A percentile compares a stretch with the other conserved stretches of the same genome.
phyloP scores from a whole-genome alignment of 2,329 filamentous ascomycete species.

The Aureobasidium sp. region DNA sequence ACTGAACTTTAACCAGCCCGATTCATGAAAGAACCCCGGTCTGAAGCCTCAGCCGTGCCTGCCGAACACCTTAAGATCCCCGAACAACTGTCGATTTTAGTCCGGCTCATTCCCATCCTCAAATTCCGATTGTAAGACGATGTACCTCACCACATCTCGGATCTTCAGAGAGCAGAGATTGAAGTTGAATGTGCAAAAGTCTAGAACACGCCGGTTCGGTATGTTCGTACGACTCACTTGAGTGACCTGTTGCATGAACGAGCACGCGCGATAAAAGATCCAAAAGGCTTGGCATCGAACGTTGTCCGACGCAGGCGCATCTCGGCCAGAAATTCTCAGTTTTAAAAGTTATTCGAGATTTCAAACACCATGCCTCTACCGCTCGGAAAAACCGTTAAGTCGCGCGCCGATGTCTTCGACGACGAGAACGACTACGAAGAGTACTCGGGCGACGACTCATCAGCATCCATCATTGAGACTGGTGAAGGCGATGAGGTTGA shows the following conservation, averaged over 20 bases:
- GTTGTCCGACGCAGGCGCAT: neutral
- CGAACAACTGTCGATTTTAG: neutral
- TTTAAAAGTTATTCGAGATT: neutral
- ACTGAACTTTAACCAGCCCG: neutral
- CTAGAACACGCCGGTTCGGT: neutral
- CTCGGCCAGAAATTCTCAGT: conserved; percentile 6
- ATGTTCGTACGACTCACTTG: neutral
- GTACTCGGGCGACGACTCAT: conserved; percentile 32
- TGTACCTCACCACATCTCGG: no score
- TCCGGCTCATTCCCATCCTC: neutral
- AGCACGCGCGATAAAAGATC: neutral
- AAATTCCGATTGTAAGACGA: neutral
- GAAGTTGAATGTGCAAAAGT: no score
- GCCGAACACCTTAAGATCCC: neutral
- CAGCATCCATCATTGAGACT: conserved; percentile 35
- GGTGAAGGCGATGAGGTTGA: conserved; percentile 24
- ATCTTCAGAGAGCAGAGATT: no score
- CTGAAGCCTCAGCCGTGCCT: neutral
- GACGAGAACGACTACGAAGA: conserved; percentile 20
- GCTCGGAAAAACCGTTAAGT: conserved; percentile 20
- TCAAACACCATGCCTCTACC: conserved; percentile 18
- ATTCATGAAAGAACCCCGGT: neutral
- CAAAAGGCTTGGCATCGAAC: neutral
- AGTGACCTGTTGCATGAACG: neutral
- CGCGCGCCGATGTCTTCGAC: conserved; percentile 13